Conservation (phyloP, 2,329 filamentous ascomycete species). For the Penicillium sp. region DNA sequence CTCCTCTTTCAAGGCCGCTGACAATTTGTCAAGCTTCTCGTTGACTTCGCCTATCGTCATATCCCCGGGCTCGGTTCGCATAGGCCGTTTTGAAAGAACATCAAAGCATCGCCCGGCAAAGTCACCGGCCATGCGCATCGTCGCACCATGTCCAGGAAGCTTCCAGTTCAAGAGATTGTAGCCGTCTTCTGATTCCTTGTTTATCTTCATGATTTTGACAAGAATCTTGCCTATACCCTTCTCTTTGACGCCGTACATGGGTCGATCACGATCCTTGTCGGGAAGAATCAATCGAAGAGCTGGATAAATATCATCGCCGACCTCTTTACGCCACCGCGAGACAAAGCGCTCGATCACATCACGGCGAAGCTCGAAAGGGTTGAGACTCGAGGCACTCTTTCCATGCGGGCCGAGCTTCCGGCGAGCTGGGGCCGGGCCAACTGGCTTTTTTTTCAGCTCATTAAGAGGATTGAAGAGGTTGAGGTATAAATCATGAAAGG, state of each 20-base stretch:
- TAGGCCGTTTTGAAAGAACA: slow-evolving; percentile 78
- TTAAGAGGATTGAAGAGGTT: slow-evolving; percentile 78
- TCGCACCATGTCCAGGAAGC: slow-evolving; percentile 68
- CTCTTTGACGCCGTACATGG: slow-evolving; percentile 94
- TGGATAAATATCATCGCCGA: slow-evolving; percentile 90
- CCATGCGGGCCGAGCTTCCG: slow-evolving; percentile 63
- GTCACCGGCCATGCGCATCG: slow-evolving; percentile 74
- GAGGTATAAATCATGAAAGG: slow-evolving; percentile 77
- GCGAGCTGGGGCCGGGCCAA: slow-evolving; percentile 55
- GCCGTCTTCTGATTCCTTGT: slow-evolving; percentile 85
- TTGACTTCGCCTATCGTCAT: slow-evolving; percentile 93
- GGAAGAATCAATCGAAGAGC: slow-evolving; percentile 88
- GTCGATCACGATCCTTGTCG: slow-evolving; percentile 87
- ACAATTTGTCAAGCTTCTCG: slow-evolving; percentile 74
- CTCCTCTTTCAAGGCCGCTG: slow-evolving; percentile 74
- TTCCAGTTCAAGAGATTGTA: slow-evolving; percentile 90
- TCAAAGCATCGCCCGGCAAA: slow-evolving; percentile 90
- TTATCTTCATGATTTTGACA: slow-evolving; percentile 90
- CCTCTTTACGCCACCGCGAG: slow-evolving; percentile 79
- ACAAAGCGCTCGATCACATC: slow-evolving; percentile 87
- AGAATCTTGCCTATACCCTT: slow-evolving; percentile 84
- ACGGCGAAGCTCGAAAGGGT: slow-evolving; percentile 75
- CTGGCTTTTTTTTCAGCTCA: slow-evolving; percentile 73
- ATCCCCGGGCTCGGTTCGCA: slow-evolving; percentile 70
- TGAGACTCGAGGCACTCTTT: slow-evolving; percentile 49